phyloP scores from a whole-genome alignment of 129 eudicot genomes.

The Heracleum sosnowskyi region DNA sequence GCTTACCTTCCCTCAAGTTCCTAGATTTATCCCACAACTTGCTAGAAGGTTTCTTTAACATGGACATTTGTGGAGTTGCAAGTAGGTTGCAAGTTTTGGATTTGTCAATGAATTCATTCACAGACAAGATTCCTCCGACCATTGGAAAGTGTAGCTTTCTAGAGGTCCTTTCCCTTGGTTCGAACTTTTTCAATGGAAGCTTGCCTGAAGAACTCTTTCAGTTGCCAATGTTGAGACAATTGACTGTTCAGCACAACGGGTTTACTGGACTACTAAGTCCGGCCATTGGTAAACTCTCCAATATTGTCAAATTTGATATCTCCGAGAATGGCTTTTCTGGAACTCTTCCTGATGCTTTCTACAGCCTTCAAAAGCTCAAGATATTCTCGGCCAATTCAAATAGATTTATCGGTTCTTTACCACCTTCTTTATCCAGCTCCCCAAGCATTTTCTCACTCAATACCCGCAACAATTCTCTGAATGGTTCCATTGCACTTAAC shows the following conservation, averaged over 20 bases:
- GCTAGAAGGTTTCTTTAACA: not conserved
- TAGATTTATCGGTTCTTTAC: slow-evolving; percentile 1
- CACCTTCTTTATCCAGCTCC: slow-evolving; percentile 5
- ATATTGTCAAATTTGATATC: not conserved
- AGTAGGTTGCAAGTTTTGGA: not conserved
- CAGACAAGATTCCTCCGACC: not conserved
- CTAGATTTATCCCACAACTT: not conserved
- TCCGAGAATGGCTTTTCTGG: not conserved
- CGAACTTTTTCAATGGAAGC: not conserved
- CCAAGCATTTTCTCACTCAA: not conserved
- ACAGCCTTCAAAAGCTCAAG: not conserved
- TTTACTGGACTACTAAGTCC: not conserved
- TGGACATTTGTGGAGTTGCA: not conserved
- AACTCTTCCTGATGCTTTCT: slow-evolving; percentile 1
- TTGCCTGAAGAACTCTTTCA: not conserved
- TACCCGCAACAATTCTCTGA: not conserved
- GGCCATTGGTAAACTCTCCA: not conserved
- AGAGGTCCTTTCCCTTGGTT: slow-evolving; percentile 7
- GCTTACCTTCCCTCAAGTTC: not conserved
- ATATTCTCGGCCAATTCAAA: not conserved
- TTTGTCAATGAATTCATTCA: not conserved
- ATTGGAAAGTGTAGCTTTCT: not conserved
- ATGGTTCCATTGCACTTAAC: not conserved
- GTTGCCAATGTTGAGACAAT: not conserved
- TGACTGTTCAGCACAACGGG: not conserved